Evolutionary conservation across 805 yeast genomes (phyloP).

Genomic region (Saccharomyces paradoxus): DNA sequence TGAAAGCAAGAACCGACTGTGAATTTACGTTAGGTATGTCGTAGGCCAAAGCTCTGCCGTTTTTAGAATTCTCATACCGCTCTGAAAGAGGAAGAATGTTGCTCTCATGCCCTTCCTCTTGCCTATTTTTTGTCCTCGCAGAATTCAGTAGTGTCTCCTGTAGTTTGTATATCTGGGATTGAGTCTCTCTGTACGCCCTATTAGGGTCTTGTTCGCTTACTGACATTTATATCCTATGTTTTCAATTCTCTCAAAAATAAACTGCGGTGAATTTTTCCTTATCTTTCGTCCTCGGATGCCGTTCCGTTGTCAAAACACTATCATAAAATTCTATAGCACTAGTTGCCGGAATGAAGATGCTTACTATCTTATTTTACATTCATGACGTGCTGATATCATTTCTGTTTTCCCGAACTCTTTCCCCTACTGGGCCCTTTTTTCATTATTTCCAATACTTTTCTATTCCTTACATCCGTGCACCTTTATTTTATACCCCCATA

Average conservation of each 20-base stretch:
- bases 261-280: background rate
- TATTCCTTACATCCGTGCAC: background rate
- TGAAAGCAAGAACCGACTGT: background rate
- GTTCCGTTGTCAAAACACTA: background rate
- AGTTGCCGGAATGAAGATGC: background rate
- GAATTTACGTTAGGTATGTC: background rate
- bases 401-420: background rate
- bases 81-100: background rate
- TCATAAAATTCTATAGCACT: background rate
- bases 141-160: slow-evolving; percentile 30
- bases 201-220: slow-evolving; percentile 7
- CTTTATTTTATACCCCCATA: background rate
- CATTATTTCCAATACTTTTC: background rate
- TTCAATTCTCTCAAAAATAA: background rate
- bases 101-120: background rate
- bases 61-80: background rate
- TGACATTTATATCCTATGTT: background rate
- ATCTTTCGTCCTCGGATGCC: background rate
- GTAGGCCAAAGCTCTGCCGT: background rate
- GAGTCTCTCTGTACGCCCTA: slow-evolving; percentile 25
- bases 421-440: background rate
- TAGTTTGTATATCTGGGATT: slow-evolving; percentile 26
- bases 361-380: background rate
- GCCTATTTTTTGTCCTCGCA: slow-evolving; percentile 6
- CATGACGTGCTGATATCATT: background rate